Evolutionary conservation across 164 flowering plant genomes (phyloP), one percentile per base, ranked within the genome.

Genomic region (Macadamia integrifolia): DNA sequence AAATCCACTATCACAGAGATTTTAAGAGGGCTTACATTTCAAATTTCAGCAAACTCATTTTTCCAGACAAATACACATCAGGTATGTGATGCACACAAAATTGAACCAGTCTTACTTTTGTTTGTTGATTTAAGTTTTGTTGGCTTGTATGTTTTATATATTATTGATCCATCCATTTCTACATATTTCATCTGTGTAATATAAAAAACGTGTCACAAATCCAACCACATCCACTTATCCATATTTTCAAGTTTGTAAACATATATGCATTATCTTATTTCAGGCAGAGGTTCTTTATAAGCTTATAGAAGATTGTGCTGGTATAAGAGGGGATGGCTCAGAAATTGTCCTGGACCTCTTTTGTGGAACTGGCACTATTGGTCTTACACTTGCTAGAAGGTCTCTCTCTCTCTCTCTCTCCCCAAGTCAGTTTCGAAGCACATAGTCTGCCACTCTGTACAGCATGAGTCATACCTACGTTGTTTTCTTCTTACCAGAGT

Each of bases 281-380:
- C 81, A 92, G 99, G 99, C 99, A 28, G 99, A 95, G 77, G 85
- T 95, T 77, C 81, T 92, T 7, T 95, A 92, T 77, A 82, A 80
- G 75, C 87, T 92, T 56, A 82, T 95, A 63, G 97, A 88, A 84
- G 97, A 92, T 14, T 84, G 84, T 83, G 91, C 94, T 77, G 83
- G 80, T 73, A 84, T 95, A 42, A 91, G 72, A 82, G 98, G 97
- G 68, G 96, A 95, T 81, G 91, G 94, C 69, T 89, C 98, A 46
- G 97, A 95, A 82, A 74, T 87, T 75, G 91, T 95, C 62, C 92
- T 95, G 48, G 99, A 95, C 77, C 80, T 92, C 56, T 95, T 95
- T 72, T 95, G 98, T 80, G 98, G 99, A 74, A 95, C 98, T 46
- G 99, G 99, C 58, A 91, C 99, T 71, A 95, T 92, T 68, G 98